A percentile compares a stretch with the other conserved stretches of the same genome.
Evolutionary conservation across 2,329 filamentous ascomycete genomes (phyloP).

Genomic region (Botrytis byssoidea): DNA sequence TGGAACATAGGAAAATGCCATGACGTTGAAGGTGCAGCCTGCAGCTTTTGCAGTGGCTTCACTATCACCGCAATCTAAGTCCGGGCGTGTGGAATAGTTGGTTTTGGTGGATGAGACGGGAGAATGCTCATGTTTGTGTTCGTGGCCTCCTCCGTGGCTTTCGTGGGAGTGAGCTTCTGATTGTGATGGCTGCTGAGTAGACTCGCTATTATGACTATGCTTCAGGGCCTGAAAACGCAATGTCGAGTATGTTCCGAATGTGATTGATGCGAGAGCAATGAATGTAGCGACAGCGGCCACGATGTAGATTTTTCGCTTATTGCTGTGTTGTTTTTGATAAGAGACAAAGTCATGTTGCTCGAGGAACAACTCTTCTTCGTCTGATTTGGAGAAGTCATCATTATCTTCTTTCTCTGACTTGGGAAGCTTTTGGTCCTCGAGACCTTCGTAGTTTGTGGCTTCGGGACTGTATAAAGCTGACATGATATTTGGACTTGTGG

Average conservation of each 20-base stretch:
- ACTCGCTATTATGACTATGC: background rate
- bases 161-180: background rate
- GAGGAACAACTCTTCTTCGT: background rate
- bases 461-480: background rate
- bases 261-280: background rate
- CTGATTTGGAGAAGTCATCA: background rate
- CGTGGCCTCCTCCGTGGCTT: background rate
- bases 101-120: background rate
- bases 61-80: background rate
- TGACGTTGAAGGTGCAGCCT: background rate
- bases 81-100: background rate
- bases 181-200: background rate
- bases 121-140: background rate
- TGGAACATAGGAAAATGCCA: background rate
- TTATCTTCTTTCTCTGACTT: background rate
- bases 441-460: background rate
- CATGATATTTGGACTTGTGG: background rate
- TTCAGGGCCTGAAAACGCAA: background rate
- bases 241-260: background rate
- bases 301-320: background rate
- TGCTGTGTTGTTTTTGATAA: background rate
- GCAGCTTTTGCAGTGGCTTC: background rate
- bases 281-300: background rate
- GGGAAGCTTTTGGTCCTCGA: background rate
- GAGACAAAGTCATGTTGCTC: background rate